These are phyloP conservation scores for Aspergillus quadricinctus DNA, from an alignment of 2,329 filamentous ascomycete genomes.

Conservation along the genomic window DNA sequence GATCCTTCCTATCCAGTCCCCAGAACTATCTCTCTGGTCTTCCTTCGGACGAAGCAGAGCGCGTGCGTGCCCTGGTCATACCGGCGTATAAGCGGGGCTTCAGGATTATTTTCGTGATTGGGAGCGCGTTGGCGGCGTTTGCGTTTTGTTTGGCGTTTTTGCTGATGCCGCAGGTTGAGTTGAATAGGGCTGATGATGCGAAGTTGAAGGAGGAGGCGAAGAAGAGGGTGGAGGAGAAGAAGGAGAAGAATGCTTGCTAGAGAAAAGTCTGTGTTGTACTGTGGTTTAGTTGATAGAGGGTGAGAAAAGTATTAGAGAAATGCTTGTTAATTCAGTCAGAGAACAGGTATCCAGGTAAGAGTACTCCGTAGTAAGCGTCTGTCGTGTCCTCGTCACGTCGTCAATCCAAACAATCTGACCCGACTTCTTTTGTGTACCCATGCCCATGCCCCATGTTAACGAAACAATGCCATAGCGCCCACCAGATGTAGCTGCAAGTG, in stretches of 20 bases:
- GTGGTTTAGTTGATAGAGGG: too few relatives aligned
- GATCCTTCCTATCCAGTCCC: conserved; percentile 28
- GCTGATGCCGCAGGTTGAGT: conserved; percentile 35
- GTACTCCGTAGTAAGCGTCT: background rate
- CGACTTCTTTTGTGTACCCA: background rate
- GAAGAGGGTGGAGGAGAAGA: conserved; percentile 14
- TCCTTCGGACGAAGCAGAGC: conserved; percentile 18
- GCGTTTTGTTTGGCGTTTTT: conserved; percentile 30
- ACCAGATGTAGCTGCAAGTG: too few relatives aligned
- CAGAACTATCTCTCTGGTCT: conserved; percentile 25
- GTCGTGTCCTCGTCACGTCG: background rate
- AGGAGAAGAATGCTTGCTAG: conserved; percentile 9
- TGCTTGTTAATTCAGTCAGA: background rate
- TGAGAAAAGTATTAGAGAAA: too few relatives aligned
- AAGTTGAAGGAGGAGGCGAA: conserved; percentile 27
- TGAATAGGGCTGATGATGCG: conserved; percentile 27
- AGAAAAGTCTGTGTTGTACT: background rate
- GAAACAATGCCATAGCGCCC: background rate
- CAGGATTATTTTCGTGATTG: conserved; percentile 38
- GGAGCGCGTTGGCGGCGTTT: conserved; percentile 31
- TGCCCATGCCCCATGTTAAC: background rate
- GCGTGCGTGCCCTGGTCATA: conserved; percentile 26
- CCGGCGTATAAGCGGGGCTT: conserved; percentile 38
- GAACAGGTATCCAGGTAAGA: background rate
- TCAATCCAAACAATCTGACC: background rate